Percentiles rank a stretch among this genome's conserved stretches.
These are phyloP conservation scores for Ulmus americana DNA, from an alignment of 331 rosid genomes.

Conservation along the genomic window DNA sequence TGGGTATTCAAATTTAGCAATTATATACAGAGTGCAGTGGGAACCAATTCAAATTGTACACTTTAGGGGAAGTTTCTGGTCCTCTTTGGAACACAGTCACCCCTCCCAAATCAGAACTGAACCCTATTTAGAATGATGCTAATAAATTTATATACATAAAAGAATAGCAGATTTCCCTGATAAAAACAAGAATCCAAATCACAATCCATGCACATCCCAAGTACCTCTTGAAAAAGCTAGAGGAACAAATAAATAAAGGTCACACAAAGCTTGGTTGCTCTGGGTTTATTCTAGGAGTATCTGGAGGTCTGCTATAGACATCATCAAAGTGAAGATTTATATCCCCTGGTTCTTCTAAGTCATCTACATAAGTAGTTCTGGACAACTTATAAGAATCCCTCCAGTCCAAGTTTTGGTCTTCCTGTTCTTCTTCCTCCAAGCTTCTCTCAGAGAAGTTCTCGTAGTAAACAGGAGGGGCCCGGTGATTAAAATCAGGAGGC, in stretches of 20 bases:
- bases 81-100: constrained; percentile 12
- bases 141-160: constrained; percentile 63
- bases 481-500: constrained; percentile 64
- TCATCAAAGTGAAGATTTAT: constrained; percentile 73
- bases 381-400: constrained; percentile 36
- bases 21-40: not conserved
- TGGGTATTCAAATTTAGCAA: not conserved
- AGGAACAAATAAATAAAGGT: constrained; percentile 26
- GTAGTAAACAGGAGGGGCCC: constrained; percentile 19
- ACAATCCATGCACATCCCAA: constrained; percentile 30
- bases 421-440: constrained; percentile 52
- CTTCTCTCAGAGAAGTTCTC: constrained; percentile 55
- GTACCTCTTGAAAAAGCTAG: constrained; percentile 35
- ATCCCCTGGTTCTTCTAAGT: constrained; percentile 65
- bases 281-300: constrained; percentile 38
- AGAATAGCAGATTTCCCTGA: constrained; percentile 43
- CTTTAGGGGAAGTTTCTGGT: constrained; percentile 24
- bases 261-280: constrained; percentile 37
- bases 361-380: constrained; percentile 40
- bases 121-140: constrained; percentile 26
- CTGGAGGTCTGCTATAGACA: constrained; percentile 60
- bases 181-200: constrained; percentile 14
- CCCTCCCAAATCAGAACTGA: constrained; percentile 26
- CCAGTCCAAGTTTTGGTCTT: constrained; percentile 44
- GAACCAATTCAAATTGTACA: constrained; percentile 19